A percentile compares a stretch with the other conserved stretches of the same genome.
phyloP scores from a whole-genome alignment of 345 rosid genomes.

The Geranium brycei region DNA sequence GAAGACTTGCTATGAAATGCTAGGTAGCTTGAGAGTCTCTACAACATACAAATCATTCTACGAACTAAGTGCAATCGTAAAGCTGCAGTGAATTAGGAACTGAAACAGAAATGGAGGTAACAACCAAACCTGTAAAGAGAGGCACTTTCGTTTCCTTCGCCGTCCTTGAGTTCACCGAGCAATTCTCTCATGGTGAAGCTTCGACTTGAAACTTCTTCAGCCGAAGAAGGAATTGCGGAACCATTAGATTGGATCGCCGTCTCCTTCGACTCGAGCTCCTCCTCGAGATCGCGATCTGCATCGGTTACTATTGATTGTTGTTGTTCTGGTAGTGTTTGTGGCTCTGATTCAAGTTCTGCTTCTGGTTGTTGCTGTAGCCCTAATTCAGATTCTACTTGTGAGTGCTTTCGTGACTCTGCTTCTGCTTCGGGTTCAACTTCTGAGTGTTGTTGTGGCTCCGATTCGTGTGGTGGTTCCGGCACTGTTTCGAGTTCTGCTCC shows the following conservation, averaged over 20 bases:
- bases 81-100: not conserved
- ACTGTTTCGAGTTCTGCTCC: constrained; percentile 17
- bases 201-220: constrained; percentile 37
- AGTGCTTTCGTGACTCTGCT: not conserved
- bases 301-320: no score
- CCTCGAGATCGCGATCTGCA: no score
- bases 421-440: constrained; percentile 8
- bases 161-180: constrained; percentile 62
- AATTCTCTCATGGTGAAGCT: constrained; percentile 86
- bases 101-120: constrained; percentile 2
- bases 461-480: constrained; percentile 1
- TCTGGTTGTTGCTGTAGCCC: constrained; percentile 3
- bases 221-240: constrained; percentile 12
- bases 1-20: no score
- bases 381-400: not conserved
- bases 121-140: constrained; percentile 48
- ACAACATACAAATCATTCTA: no score
- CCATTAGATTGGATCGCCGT: constrained; percentile 19
- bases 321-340: no score
- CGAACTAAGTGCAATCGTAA: not conserved
- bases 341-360: not conserved
- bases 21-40: no score
- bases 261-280: not conserved
- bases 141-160: constrained; percentile 44
- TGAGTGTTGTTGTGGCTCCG: no score